Evolutionary conservation across 345 rosid genomes (phyloP).

Genomic region (Iberis pinnata): DNA sequence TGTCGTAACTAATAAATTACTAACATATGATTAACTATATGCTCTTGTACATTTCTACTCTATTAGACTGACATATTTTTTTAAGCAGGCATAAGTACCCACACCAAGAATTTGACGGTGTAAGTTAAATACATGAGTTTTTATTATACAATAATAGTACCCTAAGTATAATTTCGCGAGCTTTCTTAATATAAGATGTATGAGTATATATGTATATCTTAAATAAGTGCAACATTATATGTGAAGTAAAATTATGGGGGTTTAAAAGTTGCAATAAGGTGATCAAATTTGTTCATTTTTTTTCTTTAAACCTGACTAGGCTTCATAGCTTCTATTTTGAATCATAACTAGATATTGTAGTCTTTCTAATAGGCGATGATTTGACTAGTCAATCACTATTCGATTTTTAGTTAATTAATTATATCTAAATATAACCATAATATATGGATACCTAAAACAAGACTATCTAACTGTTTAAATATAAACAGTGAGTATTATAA

Average conservation of each 20-base stretch:
- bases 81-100: slow-evolving; percentile 9
- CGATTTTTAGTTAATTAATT: neutral
- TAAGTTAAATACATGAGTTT: neutral
- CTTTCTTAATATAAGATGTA: neutral
- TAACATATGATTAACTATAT: slow-evolving; percentile 26
- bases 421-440: neutral
- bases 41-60: slow-evolving; percentile 28
- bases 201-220: neutral
- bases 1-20: slow-evolving; percentile 30
- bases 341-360: slow-evolving; percentile 12
- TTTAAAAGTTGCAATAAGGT: neutral
- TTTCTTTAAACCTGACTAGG: neutral
- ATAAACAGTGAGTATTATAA: neutral
- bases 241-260: neutral
- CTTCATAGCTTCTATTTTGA: slow-evolving; percentile 18
- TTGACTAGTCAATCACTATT: slow-evolving; percentile 24
- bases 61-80: slow-evolving; percentile 5
- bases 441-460: neutral
- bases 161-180: neutral
- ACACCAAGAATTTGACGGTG: slow-evolving; percentile 23
- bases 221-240: neutral
- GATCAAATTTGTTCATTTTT: neutral
- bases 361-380: slow-evolving; percentile 3
- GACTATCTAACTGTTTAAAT: slow-evolving; percentile 2
- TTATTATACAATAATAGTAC: neutral